Evolutionary conservation across 345 rosid species (phyloP).

Genomic region (Dovyalis caffra): DNA sequence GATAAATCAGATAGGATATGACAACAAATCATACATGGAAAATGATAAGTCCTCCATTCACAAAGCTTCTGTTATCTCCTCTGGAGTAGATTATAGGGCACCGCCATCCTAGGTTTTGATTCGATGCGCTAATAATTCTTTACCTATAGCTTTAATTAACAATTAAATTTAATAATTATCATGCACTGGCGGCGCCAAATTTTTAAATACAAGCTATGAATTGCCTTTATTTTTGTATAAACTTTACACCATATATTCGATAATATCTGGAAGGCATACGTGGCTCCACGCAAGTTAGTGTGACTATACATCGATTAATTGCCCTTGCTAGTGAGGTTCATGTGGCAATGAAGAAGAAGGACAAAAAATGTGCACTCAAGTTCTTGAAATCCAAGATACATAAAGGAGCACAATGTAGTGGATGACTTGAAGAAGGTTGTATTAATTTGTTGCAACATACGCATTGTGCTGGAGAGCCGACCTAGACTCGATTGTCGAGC

Average conservation of each 20-base stretch:
- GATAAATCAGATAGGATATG: background rate
- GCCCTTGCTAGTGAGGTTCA: conserved; percentile 1
- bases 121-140: too few species aligned
- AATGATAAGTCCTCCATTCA: background rate
- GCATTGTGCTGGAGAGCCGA: too few species aligned
- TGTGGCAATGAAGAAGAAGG: background rate
- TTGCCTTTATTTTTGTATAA: background rate
- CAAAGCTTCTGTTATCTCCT: background rate
- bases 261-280: background rate
- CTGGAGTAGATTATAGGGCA: background rate
- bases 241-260: background rate
- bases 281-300: conserved; percentile 1
- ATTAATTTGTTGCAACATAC: too few species aligned
- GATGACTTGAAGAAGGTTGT: background rate
- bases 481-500: too few species aligned
- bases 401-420: background rate
- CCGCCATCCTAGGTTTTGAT: background rate
- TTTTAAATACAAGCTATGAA: background rate
- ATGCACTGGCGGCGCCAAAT: background rate
- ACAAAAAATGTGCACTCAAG: background rate
- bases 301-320: background rate
- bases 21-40: background rate
- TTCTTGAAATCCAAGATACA: background rate
- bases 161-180: background rate
- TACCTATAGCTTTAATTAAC: too few species aligned